phyloP scores from a whole-genome alignment of 176 grass and related monocot genomes.

The Carex scoparia region DNA sequence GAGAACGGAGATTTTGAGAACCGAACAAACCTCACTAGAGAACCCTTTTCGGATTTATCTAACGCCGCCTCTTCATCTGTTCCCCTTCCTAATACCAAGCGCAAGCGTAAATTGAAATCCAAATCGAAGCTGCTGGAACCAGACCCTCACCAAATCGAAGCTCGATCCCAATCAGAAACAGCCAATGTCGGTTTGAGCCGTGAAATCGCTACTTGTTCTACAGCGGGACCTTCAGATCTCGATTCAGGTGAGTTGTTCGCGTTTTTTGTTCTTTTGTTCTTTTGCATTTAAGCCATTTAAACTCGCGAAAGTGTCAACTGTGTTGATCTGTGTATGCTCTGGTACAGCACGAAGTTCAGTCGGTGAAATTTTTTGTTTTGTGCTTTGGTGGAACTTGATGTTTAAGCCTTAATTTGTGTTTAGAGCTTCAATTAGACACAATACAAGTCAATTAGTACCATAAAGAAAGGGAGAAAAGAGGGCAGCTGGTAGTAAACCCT shows the following conservation, averaged over 20 bases:
- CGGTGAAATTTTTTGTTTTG: not conserved
- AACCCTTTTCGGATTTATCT: slow-evolving; percentile 12
- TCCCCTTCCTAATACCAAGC: not conserved
- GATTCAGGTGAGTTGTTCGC: not conserved
- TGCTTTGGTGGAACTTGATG: not conserved
- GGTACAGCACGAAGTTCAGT: not conserved
- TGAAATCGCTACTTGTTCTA: slow-evolving; percentile 1
- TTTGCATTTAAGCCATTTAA: not conserved
- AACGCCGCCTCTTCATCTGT: not conserved
- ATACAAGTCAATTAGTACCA: not conserved
- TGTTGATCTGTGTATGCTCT: not conserved
- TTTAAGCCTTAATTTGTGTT: not conserved
- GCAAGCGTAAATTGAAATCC: not conserved
- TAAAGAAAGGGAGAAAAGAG: not conserved
- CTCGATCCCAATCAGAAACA: not conserved
- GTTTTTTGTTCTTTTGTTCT: not conserved
- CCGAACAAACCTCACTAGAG: slow-evolving; percentile 3
- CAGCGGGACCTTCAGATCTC: not conserved
- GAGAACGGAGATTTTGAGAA: not conserved
- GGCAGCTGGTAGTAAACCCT: not conserved
- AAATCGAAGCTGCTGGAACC: not conserved
- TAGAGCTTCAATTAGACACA: not conserved
- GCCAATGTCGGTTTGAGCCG: not conserved
- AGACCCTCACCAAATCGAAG: not conserved
- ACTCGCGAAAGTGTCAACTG: not conserved